Conservation (phyloP, 2,329 filamentous ascomycete genomes). For the Catunica adiposa region DNA sequence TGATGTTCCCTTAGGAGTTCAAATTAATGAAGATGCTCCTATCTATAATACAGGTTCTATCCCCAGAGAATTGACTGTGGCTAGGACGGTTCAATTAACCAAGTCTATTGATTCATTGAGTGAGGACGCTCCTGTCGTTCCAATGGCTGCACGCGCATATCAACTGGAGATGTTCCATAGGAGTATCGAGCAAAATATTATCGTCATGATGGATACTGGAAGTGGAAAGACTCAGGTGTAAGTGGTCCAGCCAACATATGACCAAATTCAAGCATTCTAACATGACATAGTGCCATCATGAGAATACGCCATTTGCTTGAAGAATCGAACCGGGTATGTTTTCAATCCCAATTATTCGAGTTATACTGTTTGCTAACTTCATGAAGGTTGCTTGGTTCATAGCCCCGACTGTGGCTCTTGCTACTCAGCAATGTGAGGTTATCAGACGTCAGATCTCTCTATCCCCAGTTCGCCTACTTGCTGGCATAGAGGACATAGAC, state of each 20-base stretch:
- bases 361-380: conserved; percentile 16
- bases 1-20: not conserved
- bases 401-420: conserved; percentile 51
- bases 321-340: not conserved
- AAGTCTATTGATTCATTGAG: not conserved
- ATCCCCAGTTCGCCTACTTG: conserved; percentile 44
- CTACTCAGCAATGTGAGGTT: conserved; percentile 46
- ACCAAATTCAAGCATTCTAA: not conserved
- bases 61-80: not conserved
- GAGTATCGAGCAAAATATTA: conserved; percentile 52
- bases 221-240: conserved; percentile 67
- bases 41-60: not conserved
- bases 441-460: conserved; percentile 43
- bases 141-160: conserved; percentile 43
- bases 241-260: conserved; percentile 18
- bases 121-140: conserved; percentile 15
- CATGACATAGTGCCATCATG: conserved; percentile 7
- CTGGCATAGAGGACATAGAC: conserved; percentile 52
- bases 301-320: conserved; percentile 6
- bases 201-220: conserved; percentile 66
- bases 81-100: too few relatives aligned
- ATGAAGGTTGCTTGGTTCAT: conserved; percentile 55
- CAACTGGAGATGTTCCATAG: conserved; percentile 61
- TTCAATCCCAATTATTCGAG: not conserved
- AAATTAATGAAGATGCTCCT: not conserved